These are phyloP conservation scores for Ganoderma multipileum DNA, from an alignment of 1,284 basidiomycete genomes.

Conservation along the genomic window DNA sequence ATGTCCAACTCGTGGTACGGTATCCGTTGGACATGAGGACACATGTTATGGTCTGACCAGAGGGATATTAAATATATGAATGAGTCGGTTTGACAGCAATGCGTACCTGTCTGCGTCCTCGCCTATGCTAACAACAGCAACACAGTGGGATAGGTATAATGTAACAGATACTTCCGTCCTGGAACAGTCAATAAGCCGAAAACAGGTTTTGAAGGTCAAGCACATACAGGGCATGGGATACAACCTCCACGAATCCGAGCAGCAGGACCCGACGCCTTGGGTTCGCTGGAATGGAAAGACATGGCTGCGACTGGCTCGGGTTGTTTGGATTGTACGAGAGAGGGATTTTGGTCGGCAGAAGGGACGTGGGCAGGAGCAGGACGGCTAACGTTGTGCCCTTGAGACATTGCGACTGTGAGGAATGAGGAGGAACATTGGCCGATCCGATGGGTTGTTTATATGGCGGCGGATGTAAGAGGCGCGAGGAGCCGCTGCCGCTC, in stretches of 20 bases:
- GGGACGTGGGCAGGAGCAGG: neutral
- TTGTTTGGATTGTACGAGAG: conserved; percentile 1
- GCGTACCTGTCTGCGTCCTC: neutral
- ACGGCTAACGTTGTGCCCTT: neutral
- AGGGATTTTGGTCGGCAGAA: neutral
- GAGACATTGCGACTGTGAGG: neutral
- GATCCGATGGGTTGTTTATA: neutral
- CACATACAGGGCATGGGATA: conserved; percentile 29
- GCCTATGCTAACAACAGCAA: conserved; percentile 12
- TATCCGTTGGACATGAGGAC: no score
- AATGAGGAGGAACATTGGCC: neutral
- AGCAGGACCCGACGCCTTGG: conserved; percentile 2
- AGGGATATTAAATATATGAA: no score
- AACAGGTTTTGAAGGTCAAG: neutral
- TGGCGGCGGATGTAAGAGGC: neutral
- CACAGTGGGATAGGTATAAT: conserved; percentile 31
- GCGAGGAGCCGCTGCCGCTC: no score
- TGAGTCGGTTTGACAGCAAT: neutral
- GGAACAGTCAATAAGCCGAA: neutral
- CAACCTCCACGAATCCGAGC: conserved; percentile 28
- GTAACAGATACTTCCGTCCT: conserved; percentile 29
- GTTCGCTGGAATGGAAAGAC: neutral
- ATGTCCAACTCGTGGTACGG: neutral
- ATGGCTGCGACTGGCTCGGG: conserved; percentile 7
- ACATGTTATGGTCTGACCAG: no score